Evolutionary conservation across 2,329 filamentous ascomycete species (phyloP).

Genomic region (Phaeosphaeriaceae sp.): DNA sequence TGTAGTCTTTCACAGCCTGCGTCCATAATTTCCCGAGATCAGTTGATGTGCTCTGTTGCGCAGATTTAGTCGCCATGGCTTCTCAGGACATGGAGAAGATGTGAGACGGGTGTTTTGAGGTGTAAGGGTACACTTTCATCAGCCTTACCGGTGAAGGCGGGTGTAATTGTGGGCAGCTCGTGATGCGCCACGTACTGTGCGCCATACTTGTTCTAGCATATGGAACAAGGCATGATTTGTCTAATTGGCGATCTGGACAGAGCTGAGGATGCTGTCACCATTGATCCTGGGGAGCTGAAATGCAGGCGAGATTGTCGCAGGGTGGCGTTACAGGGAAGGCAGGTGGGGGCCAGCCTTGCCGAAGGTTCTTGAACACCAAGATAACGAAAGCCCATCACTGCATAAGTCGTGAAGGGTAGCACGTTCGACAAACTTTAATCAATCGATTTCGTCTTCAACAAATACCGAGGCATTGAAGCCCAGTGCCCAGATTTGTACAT

Average conservation of each 20-base stretch:
- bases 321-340: background rate
- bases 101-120: background rate
- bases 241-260: background rate
- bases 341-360: background rate
- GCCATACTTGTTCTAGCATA: background rate
- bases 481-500: too few species aligned
- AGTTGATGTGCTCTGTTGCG: constrained; percentile 3
- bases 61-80: background rate
- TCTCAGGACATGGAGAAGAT: background rate
- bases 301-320: background rate
- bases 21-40: constrained; percentile 23
- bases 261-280: background rate
- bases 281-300: background rate
- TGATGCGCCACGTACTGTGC: background rate
- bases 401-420: too few species aligned
- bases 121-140: background rate
- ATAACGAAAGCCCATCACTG: too few species aligned
- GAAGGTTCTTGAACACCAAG: too few species aligned
- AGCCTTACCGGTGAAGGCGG: background rate
- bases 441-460: too few species aligned
- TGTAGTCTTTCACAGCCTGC: constrained; percentile 21
- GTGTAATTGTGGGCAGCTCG: background rate
- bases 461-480: too few species aligned
- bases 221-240: background rate
- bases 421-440: too few species aligned